Evolutionary conservation across 2,329 filamentous ascomycete species (phyloP).

Genomic region (Beauveria rudraprayagi): DNA sequence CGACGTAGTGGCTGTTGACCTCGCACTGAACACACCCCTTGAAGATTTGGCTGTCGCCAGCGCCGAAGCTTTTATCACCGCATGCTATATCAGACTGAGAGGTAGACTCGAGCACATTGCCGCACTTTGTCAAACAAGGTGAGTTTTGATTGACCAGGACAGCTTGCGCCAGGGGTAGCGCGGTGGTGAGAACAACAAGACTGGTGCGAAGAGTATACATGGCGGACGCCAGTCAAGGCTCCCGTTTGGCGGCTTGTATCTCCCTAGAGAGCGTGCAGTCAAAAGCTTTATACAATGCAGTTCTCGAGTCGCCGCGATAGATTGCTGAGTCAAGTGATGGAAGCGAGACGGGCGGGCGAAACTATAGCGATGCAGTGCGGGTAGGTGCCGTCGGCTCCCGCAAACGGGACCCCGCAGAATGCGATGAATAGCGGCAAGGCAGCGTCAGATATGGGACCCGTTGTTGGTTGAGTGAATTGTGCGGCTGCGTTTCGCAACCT

Average conservation of each 20-base stretch:
- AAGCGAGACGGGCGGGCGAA: neutral
- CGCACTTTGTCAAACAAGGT: conserved; percentile 42
- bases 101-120: conserved; percentile 43
- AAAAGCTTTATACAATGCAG: neutral
- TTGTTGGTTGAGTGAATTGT: neutral
- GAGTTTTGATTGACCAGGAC: conserved; percentile 40
- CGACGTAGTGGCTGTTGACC: conserved; percentile 36
- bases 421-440: neutral
- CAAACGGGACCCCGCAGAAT: neutral
- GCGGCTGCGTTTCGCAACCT: neutral
- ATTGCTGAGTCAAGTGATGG: neutral
- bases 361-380: neutral
- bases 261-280: neutral
- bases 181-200: conserved; percentile 15
- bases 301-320: neutral
- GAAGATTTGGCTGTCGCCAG: conserved; percentile 39
- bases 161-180: conserved; percentile 18
- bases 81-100: conserved; percentile 41
- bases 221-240: neutral
- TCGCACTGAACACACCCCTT: conserved; percentile 46
- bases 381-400: neutral
- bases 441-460: conserved; percentile 1
- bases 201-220: conserved; percentile 16
- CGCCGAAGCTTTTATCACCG: conserved; percentile 30
- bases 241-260: neutral